Evolutionary conservation across 108 stramenopile genomes (phyloP).

Genomic region (Parietichytrium sp.): DNA sequence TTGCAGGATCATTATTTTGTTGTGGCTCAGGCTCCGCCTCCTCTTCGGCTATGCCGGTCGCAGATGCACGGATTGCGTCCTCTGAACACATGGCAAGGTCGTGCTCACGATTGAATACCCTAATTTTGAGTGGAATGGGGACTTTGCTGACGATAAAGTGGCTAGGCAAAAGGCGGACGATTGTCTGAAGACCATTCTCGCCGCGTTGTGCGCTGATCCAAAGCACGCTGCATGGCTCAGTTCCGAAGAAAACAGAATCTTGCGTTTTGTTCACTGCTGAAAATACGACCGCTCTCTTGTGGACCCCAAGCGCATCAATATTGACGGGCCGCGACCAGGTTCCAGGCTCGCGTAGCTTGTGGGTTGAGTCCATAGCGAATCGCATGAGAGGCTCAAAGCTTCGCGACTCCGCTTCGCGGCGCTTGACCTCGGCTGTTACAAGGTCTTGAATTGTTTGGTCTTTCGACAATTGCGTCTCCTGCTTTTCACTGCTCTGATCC

Average conservation of each 20-base stretch:
- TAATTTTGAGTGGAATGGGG: background rate
- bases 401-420: background rate
- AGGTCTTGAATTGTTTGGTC: too few species aligned
- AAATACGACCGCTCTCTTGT: background rate
- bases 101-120: too few species aligned
- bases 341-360: background rate
- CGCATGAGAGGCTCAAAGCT: conserved; percentile 21
- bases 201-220: conserved; percentile 36
- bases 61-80: too few species aligned
- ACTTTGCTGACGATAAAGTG: conserved; percentile 10
- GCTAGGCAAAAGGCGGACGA: conserved; percentile 5
- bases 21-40: too few species aligned
- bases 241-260: conserved; percentile 1
- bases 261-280: conserved; percentile 6
- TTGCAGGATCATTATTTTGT: too few species aligned
- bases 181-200: conserved; percentile 17
- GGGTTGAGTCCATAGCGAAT: background rate
- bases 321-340: conserved; percentile 12
- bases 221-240: background rate
- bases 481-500: background rate
- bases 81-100: too few species aligned
- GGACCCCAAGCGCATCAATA: conserved; percentile 18
- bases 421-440: too few species aligned
- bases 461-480: too few species aligned
- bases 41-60: too few species aligned